Base-by-base conservation (phyloP, 1,284 basidiomycete species). In the Tylopilus orsonianus region DNA sequence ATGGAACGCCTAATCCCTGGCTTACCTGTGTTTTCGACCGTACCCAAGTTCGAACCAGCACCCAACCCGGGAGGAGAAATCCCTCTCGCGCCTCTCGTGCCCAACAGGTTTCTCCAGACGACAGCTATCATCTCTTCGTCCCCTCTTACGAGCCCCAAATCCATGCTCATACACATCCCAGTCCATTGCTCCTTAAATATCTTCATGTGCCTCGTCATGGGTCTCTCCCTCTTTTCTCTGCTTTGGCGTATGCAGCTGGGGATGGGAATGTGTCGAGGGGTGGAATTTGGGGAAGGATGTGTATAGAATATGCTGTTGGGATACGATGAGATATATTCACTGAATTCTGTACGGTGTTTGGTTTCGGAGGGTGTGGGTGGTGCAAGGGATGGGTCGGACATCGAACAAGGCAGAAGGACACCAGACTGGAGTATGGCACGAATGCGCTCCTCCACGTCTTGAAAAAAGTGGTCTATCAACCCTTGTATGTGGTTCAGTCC, bases 101-200 rank as follows among this genome's bases (percentile, higher is more conserved):
- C 88, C 32, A 97, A 87, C 37, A 97, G 67, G 67, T 98, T 98
- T 26, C 96, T 77, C 96, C 96, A 99, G 1, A 97, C 71, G 5
- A 91, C 91, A 22, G 77, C 86, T 0, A 93, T 93, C 64, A 99
- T 75, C 56, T 93, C 87, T 51, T 80, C 75, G 62, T 97, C 93
- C 32, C 81, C 79, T 37, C 71, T 72, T 7, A 85, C 79, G 30
- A 96, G 75, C 1, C 81, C 90, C 41, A 93, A 77, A 67, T 98
- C 95, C 55, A 95, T 80, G 1, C 87, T 80, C 51, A 95, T 73
- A 4, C 85, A 81, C 50, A 92, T 77, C 1, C 96, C 96, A 8
- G 86, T 81, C 85, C 92, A 97, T 68, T 98, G 94, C 67, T 95
- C 87, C 54, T 89, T 88, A 77, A 97, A 81, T 43, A 90, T 85